phyloP scores from a whole-genome alignment of 306 rosid genomes.

The Cucurbita pepo region DNA sequence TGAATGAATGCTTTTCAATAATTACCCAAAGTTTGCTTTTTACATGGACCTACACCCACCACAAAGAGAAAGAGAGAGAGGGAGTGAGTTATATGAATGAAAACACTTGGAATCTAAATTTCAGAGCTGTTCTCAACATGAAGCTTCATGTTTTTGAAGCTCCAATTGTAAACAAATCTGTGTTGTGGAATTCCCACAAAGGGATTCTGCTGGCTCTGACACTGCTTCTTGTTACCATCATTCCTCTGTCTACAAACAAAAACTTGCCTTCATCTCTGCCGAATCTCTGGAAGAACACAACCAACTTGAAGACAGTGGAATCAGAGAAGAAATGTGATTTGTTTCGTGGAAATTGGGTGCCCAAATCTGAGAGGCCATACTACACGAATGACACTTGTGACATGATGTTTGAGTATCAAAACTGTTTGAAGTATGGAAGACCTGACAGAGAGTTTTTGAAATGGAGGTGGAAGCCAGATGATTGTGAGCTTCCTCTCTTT shows the following conservation, averaged over 20 bases:
- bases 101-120: neutral
- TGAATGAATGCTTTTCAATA: slow-evolving; percentile 1
- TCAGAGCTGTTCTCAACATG: neutral
- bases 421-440: slow-evolving; percentile 18
- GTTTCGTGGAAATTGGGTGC: slow-evolving; percentile 13
- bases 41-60: neutral
- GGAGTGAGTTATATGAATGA: neutral
- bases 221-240: neutral
- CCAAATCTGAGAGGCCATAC: neutral
- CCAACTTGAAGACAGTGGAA: neutral
- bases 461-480: slow-evolving; percentile 17
- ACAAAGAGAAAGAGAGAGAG: neutral
- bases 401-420: slow-evolving; percentile 6
- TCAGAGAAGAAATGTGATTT: slow-evolving; percentile 9
- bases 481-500: slow-evolving; percentile 12
- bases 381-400: slow-evolving; percentile 11
- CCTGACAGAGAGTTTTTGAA: slow-evolving; percentile 12
- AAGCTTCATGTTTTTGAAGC: slow-evolving; percentile 2
- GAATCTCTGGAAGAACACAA: neutral
- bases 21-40: neutral
- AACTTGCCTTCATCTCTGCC: slow-evolving; percentile 10
- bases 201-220: slow-evolving; percentile 4
- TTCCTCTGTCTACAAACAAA: slow-evolving; percentile 6
- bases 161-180: neutral
- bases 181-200: neutral